Conservation (phyloP, 192 early-diverging fungal species). For the Oehlia diaphana region DNA sequence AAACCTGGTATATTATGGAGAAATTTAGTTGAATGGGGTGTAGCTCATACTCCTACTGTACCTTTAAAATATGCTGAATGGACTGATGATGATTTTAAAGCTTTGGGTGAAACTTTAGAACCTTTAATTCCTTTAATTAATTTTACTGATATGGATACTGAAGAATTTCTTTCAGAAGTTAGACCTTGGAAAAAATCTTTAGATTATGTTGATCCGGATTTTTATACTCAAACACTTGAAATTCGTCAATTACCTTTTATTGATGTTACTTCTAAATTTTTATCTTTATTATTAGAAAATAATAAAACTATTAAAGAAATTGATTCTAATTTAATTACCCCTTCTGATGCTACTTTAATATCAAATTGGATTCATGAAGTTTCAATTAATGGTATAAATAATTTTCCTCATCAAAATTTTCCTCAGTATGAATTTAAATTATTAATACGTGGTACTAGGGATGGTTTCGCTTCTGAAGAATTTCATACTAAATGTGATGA, state of each 20-base stretch:
- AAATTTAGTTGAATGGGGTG: conserved; percentile 1
- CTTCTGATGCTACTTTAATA: not conserved
- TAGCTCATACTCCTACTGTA: not conserved
- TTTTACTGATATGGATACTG: not conserved
- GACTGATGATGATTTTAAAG: not conserved
- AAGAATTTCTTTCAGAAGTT: not conserved
- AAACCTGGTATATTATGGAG: not conserved
- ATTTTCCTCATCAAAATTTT: not conserved
- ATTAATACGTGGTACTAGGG: not conserved
- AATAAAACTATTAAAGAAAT: not conserved
- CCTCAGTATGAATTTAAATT: not conserved
- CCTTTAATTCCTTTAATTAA: not conserved
- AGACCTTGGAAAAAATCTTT: not conserved
- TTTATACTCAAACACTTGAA: not conserved
- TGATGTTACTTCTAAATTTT: not conserved
- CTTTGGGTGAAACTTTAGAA: not conserved
- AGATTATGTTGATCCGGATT: not conserved
- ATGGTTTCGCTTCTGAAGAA: not conserved
- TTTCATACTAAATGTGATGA: not conserved
- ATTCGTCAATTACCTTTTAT: not conserved
- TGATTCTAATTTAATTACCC: not conserved
- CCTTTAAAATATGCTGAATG: not conserved
- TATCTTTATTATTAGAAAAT: not conserved
- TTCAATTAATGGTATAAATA: not conserved
- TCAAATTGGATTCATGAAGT: not conserved